These are phyloP conservation scores for Yamadazyma spencermartinsiae DNA, from an alignment of 1,139 yeast species.

Conservation along the genomic window DNA sequence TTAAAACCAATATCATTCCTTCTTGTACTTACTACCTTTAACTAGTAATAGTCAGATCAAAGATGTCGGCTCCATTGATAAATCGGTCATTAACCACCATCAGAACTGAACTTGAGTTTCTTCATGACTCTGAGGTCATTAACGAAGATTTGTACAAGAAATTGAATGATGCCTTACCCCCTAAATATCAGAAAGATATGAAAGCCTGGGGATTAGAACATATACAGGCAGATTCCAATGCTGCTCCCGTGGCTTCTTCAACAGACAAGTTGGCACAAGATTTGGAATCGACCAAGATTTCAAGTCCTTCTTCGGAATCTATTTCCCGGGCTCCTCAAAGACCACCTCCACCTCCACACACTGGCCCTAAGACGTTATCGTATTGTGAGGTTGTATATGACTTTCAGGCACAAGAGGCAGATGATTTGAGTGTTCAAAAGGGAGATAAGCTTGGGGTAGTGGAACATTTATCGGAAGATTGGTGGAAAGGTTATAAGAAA, in stretches of 20 bases:
- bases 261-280: constrained; percentile 21
- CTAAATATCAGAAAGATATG: constrained; percentile 55
- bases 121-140: constrained; percentile 75
- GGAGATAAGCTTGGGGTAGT: constrained; percentile 71
- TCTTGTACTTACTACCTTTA: background rate
- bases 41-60: background rate
- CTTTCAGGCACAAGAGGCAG: constrained; percentile 63
- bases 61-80: constrained; percentile 59
- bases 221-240: constrained; percentile 20
- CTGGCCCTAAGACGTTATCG: constrained; percentile 29
- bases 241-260: constrained; percentile 2
- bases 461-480: constrained; percentile 78
- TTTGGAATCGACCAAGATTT: constrained; percentile 25
- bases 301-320: constrained; percentile 16
- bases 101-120: constrained; percentile 78
- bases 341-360: constrained; percentile 15
- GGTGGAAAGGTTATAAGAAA: constrained; percentile 81
- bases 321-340: no score
- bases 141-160: constrained; percentile 56
- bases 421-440: constrained; percentile 61
- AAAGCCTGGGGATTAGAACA: constrained; percentile 51
- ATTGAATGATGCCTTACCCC: constrained; percentile 56
- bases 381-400: constrained; percentile 70
- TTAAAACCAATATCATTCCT: background rate
- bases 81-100: constrained; percentile 78